A percentile compares a stretch with the other conserved stretches of the same genome.
Evolutionary conservation across 2,329 filamentous ascomycete genomes (phyloP).

Genomic region (Aureobasidium subglaciale): DNA sequence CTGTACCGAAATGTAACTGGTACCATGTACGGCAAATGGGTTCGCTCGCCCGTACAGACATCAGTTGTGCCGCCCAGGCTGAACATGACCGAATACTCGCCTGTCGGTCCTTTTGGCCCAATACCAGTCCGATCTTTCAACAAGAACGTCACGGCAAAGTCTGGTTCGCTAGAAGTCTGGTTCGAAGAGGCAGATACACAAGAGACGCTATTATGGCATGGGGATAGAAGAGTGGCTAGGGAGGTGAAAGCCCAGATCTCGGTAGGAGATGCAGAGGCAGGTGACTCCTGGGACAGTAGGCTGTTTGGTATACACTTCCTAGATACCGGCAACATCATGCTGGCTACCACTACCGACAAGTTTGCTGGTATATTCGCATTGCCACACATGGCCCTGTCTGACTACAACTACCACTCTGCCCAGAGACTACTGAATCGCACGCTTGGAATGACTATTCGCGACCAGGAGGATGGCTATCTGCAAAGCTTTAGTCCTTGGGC

Average conservation of each 20-base stretch:
- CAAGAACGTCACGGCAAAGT: conserved; percentile 69
- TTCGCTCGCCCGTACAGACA: conserved; percentile 48
- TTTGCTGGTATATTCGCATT: conserved; percentile 83
- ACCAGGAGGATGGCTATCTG: conserved; percentile 54
- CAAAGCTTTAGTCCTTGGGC: conserved; percentile 62
- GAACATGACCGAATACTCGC: conserved; percentile 50
- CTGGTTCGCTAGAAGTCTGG: conserved; percentile 63
- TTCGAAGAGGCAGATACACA: conserved; percentile 49
- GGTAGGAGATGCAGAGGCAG: conserved; percentile 64
- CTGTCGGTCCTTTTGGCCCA: conserved; percentile 59
- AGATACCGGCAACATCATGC: conserved; percentile 66
- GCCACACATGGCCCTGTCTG: conserved; percentile 67
- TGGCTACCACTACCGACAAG: conserved; percentile 89
- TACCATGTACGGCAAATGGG: conserved; percentile 69
- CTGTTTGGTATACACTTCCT: conserved; percentile 83
- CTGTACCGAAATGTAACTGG: conserved; percentile 77
- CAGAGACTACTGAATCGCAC: conserved; percentile 63
- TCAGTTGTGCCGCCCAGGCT: conserved; percentile 39
- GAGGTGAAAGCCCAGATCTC: conserved; percentile 63
- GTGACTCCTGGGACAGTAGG: conserved; percentile 70
- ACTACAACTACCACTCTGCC: conserved; percentile 41
- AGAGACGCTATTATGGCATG: conserved; percentile 27
- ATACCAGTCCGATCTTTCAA: conserved; percentile 51
- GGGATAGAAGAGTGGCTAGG: conserved; percentile 43
- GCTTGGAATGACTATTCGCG: conserved; percentile 59